Percentiles rank a stretch among this genome's conserved stretches.
phyloP scores from a whole-genome alignment of 495 filamentous ascomycete species.

The Thermothielavioides terrestris region DNA sequence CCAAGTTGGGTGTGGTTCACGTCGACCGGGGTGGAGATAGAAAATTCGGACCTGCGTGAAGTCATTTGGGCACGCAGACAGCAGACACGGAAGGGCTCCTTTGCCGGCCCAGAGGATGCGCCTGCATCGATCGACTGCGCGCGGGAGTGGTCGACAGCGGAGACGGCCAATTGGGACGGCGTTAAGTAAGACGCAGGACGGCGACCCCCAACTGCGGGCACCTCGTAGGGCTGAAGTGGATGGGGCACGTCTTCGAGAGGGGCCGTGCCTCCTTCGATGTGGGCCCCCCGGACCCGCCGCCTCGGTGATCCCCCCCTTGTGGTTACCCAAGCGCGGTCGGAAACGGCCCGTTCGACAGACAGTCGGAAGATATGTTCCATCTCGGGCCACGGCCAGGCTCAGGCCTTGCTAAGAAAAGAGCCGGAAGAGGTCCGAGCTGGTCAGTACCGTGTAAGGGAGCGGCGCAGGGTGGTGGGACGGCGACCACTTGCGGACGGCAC shows the following conservation, averaged over 20 bases:
- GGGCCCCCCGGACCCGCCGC: background rate
- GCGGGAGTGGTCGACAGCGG: background rate
- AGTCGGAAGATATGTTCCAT: background rate
- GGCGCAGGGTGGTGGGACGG: background rate
- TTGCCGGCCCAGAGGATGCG: background rate
- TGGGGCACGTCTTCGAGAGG: background rate
- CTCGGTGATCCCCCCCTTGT: background rate
- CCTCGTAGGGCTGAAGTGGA: slow-evolving; percentile 23
- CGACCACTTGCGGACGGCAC: background rate
- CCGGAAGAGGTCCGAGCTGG: background rate
- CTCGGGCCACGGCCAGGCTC: background rate
- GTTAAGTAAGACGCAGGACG: background rate
- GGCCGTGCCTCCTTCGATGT: background rate
- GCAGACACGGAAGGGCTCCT: too few species aligned
- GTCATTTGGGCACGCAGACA: too few species aligned
- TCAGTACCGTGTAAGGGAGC: background rate
- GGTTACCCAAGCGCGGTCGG: background rate
- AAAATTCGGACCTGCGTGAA: slow-evolving; percentile 2
- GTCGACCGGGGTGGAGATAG: too few species aligned
- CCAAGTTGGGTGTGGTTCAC: too few species aligned
- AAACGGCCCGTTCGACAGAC: background rate
- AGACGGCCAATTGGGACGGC: slow-evolving; percentile 1
- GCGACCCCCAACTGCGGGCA: slow-evolving; percentile 6
- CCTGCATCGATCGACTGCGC: slow-evolving; percentile 8
- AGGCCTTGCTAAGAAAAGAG: background rate